Conservation (phyloP, 2,329 filamentous ascomycete species). For the Cladophialophora immunda region DNA sequence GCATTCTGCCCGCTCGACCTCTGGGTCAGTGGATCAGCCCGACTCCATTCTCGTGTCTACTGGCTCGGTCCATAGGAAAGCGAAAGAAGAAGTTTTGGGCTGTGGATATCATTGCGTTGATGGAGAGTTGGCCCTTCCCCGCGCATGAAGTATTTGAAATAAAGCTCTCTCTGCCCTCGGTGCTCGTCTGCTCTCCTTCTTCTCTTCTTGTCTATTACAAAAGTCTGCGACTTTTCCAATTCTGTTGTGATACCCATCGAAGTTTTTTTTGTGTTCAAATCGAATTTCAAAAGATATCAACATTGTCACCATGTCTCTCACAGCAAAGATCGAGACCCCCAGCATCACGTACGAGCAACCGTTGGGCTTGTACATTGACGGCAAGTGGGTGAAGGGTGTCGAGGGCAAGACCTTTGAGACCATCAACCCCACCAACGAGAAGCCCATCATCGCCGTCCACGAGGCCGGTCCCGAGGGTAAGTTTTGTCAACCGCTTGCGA, state of each 20-base stretch:
- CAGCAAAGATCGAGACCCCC: slow-evolving; percentile 50
- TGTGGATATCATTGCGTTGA: slow-evolving; percentile 17
- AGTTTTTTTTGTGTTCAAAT: slow-evolving; percentile 14
- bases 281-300: slow-evolving; percentile 16
- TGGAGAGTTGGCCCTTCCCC: slow-evolving; percentile 34
- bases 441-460: slow-evolving; percentile 81
- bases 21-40: slow-evolving; percentile 26
- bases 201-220: slow-evolving; percentile 43
- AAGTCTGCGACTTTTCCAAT: slow-evolving; percentile 13
- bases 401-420: slow-evolving; percentile 93
- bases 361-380: slow-evolving; percentile 66
- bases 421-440: slow-evolving; percentile 86
- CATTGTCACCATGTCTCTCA: slow-evolving; percentile 49
- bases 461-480: slow-evolving; percentile 90
- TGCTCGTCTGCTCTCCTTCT: slow-evolving; percentile 44
- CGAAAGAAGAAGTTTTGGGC: slow-evolving; percentile 21
- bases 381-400: slow-evolving; percentile 83
- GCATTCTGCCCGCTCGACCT: slow-evolving; percentile 14
- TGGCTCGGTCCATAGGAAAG: slow-evolving; percentile 42
- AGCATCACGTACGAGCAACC: slow-evolving; percentile 54
- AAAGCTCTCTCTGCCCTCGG: slow-evolving; percentile 32
- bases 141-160: slow-evolving; percentile 38
- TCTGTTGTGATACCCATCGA: slow-evolving; percentile 31
- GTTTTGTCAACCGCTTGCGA: slow-evolving; percentile 48
- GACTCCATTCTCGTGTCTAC: slow-evolving; percentile 20